A percentile compares a stretch with the other conserved stretches of the same genome.
These are phyloP conservation scores for Wallemia hederae DNA, from an alignment of 1,284 basidiomycete genomes.

Conservation along the genomic window DNA sequence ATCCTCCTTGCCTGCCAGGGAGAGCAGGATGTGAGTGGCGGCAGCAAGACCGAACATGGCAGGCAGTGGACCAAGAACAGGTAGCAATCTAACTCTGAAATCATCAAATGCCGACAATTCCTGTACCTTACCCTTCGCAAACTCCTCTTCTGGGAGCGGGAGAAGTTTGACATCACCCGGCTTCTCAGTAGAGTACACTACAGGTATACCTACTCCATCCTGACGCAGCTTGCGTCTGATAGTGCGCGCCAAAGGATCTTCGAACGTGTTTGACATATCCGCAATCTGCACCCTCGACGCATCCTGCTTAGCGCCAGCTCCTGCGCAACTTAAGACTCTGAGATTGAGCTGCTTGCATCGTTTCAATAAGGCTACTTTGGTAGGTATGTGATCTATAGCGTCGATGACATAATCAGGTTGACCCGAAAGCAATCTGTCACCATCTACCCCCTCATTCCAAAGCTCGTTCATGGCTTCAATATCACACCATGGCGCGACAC, in stretches of 20 bases:
- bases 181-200: constrained; percentile 89
- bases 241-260: constrained; percentile 76
- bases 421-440: constrained; percentile 39
- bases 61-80: constrained; percentile 30
- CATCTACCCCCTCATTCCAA: constrained; percentile 40
- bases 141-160: constrained; percentile 74
- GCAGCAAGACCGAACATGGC: constrained; percentile 66
- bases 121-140: constrained; percentile 59
- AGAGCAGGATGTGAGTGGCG: constrained; percentile 58
- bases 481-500: constrained; percentile 30
- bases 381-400: constrained; percentile 86
- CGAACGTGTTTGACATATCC: constrained; percentile 72
- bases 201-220: constrained; percentile 51
- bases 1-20: constrained; percentile 51
- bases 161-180: constrained; percentile 58
- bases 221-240: constrained; percentile 52
- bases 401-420: constrained; percentile 66
- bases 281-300: constrained; percentile 83
- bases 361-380: constrained; percentile 54
- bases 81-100: constrained; percentile 34
- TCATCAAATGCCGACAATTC: constrained; percentile 79
- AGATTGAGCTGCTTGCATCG: constrained; percentile 23
- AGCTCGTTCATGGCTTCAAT: constrained; percentile 56
- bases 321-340: constrained; percentile 85
- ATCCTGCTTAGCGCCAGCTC: constrained; percentile 84